Base-by-base conservation (phyloP, 2,329 filamentous ascomycete species). In the Talaromyces sp. region DNA sequence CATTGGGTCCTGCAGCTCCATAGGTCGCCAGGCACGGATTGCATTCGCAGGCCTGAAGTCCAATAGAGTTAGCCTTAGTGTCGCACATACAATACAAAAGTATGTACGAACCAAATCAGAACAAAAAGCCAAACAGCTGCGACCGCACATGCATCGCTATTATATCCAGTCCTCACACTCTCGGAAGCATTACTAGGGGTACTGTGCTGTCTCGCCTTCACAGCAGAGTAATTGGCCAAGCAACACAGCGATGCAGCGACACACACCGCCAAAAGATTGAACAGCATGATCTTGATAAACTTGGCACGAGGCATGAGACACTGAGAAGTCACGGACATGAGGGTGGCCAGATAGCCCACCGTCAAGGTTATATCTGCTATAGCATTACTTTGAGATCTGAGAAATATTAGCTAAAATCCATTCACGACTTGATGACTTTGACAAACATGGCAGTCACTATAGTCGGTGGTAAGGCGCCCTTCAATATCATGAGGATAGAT, bases 271-370 rank as follows among this genome's bases (percentile, higher is more conserved):
- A 58, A 43, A 39, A 58, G 14, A 58, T 58, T 45, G 35, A 43
- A 41, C 19, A 43, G 11, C 56, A 58, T 58, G 37, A 58, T 39
- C 56, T 58, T 58, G 56, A 58, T 19, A 31, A 45, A 58, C 27
- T 58, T 58, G 13, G 35, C 88, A 59, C 90, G 81, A 0, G 90
- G 89, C 75, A 90, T 83, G 64, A 91, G 84, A 16, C 84, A 81
- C 66, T 91, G 79, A 0, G 85, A 83, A 1, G 92, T 73, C 33
- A 92, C 83, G 1, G 84, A 83, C 66, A 90, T 83, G 68, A 92
- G 85, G 50, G 87, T 84, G 2, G 90, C 79, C 39, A 41, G 39
- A n/a, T 41, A 41, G 39, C 39, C 39, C 39, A 41, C 39, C 39
- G 39, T 41, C 39, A n/a, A 41, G 39, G 39, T 41, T 41, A 41